These are phyloP conservation scores for Pichia cactophila DNA, from an alignment of 1,139 yeast genomes.

Conservation along the genomic window DNA sequence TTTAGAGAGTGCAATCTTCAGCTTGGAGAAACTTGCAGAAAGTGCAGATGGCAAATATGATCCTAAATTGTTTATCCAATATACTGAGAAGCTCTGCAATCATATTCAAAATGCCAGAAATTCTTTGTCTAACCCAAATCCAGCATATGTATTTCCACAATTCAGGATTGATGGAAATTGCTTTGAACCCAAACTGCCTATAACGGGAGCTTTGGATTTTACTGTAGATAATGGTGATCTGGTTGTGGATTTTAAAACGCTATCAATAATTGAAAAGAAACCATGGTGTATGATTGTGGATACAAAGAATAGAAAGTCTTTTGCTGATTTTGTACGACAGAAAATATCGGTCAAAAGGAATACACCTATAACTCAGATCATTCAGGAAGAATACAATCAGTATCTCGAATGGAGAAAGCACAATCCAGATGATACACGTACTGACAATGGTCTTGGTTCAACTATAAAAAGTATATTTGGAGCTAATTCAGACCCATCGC, in stretches of 20 bases:
- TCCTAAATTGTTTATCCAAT: constrained; percentile 17
- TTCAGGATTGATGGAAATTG: constrained; percentile 16
- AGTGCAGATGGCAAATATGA: constrained; percentile 7
- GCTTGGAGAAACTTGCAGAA: constrained; percentile 22
- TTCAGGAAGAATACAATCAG: constrained; percentile 26
- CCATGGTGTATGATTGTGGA: constrained; percentile 29
- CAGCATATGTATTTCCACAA: constrained; percentile 26
- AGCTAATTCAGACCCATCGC: constrained; percentile 21
- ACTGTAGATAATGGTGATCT: constrained; percentile 27
- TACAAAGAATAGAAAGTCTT: constrained; percentile 18
- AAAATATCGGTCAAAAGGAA: constrained; percentile 25
- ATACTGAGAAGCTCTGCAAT: constrained; percentile 20
- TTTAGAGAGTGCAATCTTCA: constrained; percentile 23
- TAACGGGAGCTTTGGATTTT: constrained; percentile 24
- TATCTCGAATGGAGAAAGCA: constrained; percentile 20
- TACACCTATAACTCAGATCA: constrained; percentile 24
- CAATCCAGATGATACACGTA: constrained; percentile 5
- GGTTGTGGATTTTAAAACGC: constrained; percentile 25
- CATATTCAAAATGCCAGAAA: constrained; percentile 24
- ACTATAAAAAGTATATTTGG: constrained; percentile 16
- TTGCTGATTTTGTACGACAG: constrained; percentile 27
- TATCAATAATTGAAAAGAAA: constrained; percentile 20
- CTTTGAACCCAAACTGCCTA: constrained; percentile 26
- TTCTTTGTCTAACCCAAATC: constrained; percentile 22
- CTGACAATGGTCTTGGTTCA: constrained; percentile 3